phyloP scores from a whole-genome alignment of 177 flowering plant genomes.

The Vitis hybrid region DNA sequence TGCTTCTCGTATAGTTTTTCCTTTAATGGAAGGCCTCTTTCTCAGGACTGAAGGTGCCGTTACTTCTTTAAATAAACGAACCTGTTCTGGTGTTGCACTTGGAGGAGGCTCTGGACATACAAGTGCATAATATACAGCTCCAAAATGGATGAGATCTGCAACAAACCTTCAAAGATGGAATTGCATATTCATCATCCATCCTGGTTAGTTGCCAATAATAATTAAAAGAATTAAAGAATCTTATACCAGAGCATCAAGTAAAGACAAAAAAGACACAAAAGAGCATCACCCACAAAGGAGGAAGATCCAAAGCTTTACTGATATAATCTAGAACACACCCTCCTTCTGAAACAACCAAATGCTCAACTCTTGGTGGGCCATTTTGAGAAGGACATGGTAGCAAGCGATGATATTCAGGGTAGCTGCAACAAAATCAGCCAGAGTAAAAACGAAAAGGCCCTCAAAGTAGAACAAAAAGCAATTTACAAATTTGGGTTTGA shows the following conservation, averaged over 20 bases:
- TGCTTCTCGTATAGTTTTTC: conserved; percentile 88
- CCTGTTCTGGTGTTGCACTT: conserved; percentile 81
- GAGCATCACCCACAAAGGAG: conserved; percentile 70
- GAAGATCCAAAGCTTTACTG: conserved; percentile 67
- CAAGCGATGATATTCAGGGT: conserved; percentile 64
- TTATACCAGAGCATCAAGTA: not conserved
- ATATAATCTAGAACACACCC: conserved; percentile 77
- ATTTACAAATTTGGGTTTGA: too few species aligned
- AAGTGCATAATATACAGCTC: conserved; percentile 92
- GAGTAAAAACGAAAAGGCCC: conserved; percentile 6
- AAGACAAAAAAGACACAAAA: not conserved
- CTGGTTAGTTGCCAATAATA: conserved; percentile 5
- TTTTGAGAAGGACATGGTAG: conserved; percentile 81
- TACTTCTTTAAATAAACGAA: conserved; percentile 54
- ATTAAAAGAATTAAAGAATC: conserved; percentile 6
- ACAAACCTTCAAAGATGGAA: conserved; percentile 72
- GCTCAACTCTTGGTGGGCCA: conserved; percentile 81
- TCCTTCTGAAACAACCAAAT: conserved; percentile 79
- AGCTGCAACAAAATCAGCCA: conserved; percentile 37
- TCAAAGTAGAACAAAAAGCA: too few species aligned
- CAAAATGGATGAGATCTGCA: conserved; percentile 94
- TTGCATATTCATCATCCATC: conserved; percentile 20
- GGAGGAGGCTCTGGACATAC: conserved; percentile 92
- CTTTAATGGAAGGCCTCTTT: conserved; percentile 71
- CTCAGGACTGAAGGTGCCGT: conserved; percentile 71